Conservation (phyloP, 1,284 basidiomycete species). For the Ustilago esculenta region DNA sequence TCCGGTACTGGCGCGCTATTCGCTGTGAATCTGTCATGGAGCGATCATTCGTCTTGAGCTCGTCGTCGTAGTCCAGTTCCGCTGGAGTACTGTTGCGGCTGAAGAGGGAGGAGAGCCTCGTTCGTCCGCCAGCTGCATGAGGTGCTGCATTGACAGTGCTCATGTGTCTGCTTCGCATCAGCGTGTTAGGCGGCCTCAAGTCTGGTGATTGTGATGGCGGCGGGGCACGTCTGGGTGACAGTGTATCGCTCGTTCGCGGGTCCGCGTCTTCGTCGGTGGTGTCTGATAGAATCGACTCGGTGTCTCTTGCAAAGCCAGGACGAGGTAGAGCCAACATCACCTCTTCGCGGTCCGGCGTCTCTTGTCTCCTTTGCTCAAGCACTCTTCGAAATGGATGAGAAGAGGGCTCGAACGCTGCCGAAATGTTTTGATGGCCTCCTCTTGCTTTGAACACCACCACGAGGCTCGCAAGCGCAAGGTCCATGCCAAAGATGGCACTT, state of each 20-base stretch:
- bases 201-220: neutral
- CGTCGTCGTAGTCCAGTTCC: neutral
- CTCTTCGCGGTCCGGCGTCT: constrained; percentile 25
- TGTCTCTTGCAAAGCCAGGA: constrained; percentile 33
- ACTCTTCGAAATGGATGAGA: constrained; percentile 19
- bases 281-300: constrained; percentile 40
- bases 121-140: neutral
- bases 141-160: neutral
- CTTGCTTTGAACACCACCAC: constrained; percentile 30
- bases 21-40: constrained; percentile 23
- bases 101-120: constrained; percentile 27
- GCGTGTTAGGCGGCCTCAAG: neutral
- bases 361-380: constrained; percentile 18
- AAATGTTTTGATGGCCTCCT: constrained; percentile 19
- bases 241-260: neutral
- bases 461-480: constrained; percentile 26
- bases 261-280: constrained; percentile 42
- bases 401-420: constrained; percentile 31
- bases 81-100: neutral
- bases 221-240: neutral
- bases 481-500: constrained; percentile 14
- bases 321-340: constrained; percentile 37
- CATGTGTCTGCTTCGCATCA: neutral
- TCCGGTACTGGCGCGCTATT: constrained; percentile 30
- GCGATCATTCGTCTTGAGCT: neutral